phyloP scores from a whole-genome alignment of 495 filamentous ascomycete genomes.

The Cercophora samala region DNA sequence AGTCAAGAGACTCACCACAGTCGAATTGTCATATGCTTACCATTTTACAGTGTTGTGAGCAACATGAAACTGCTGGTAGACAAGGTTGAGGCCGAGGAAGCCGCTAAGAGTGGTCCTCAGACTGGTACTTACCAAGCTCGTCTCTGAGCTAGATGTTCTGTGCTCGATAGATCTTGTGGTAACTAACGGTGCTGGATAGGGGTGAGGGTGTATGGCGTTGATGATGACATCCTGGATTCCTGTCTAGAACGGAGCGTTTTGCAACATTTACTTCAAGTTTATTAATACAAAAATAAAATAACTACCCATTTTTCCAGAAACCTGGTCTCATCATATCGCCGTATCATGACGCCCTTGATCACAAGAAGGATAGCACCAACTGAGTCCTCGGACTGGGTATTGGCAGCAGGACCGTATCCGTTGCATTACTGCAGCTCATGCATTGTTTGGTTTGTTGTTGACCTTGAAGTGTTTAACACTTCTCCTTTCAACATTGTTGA shows the following conservation, averaged over 20 bases:
- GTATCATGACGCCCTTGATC: background rate
- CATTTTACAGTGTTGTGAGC: constrained; percentile 15
- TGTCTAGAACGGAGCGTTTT: background rate
- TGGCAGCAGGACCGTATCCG: background rate
- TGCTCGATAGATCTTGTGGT: background rate
- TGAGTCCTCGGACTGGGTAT: background rate
- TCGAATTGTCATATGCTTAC: background rate
- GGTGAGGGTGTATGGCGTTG: background rate
- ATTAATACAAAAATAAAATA: background rate
- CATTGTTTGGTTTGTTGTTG: background rate
- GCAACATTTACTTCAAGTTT: background rate
- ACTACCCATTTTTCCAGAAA: background rate
- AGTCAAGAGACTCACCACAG: background rate
- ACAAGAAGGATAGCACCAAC: background rate
- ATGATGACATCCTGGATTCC: background rate
- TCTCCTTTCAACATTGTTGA: too few relatives aligned
- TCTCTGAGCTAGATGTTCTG: background rate
- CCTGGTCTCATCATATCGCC: background rate
- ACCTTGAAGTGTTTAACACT: background rate
- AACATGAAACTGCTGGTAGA: constrained; percentile 21
- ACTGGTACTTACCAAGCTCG: background rate
- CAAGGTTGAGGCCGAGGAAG: constrained; percentile 15
- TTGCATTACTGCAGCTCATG: background rate
- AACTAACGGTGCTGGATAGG: background rate
- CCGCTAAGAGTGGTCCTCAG: background rate